Evolutionary conservation across 1,284 basidiomycete species (phyloP).

Genomic region (Trichosporon sp.): DNA sequence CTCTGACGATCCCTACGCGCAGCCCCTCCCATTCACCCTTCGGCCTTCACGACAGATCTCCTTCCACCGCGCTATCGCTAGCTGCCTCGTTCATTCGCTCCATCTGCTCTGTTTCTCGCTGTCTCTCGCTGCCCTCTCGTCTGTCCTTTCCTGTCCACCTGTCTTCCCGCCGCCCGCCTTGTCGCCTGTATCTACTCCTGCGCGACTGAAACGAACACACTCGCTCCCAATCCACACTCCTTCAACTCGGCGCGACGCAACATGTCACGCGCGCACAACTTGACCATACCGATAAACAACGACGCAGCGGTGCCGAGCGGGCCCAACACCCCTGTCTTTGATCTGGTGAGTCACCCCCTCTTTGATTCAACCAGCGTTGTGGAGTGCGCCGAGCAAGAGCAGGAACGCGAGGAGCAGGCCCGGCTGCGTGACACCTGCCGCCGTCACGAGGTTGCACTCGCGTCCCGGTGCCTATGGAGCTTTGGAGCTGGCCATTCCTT

Average conservation of each 20-base stretch:
- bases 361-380: background rate
- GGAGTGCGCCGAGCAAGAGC: background rate
- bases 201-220: background rate
- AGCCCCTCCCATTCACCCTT: background rate
- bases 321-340: conserved; percentile 1
- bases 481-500: background rate
- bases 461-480: background rate
- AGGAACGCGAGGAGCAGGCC: background rate
- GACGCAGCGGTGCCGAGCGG: background rate
- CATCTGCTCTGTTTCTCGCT: background rate
- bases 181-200: too few relatives aligned
- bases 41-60: background rate
- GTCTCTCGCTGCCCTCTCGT: background rate
- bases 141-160: background rate
- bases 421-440: background rate
- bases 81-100: background rate
- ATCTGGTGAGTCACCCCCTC: background rate
- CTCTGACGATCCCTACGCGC: background rate
- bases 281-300: background rate
- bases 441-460: background rate
- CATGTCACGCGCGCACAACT: conserved; percentile 2
- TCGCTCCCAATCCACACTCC: background rate
- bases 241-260: background rate
- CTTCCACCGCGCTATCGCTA: background rate
- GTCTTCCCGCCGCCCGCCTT: background rate